Evolutionary conservation across 1,284 basidiomycete species (phyloP).

Genomic region (Moniliophthora roreri): DNA sequence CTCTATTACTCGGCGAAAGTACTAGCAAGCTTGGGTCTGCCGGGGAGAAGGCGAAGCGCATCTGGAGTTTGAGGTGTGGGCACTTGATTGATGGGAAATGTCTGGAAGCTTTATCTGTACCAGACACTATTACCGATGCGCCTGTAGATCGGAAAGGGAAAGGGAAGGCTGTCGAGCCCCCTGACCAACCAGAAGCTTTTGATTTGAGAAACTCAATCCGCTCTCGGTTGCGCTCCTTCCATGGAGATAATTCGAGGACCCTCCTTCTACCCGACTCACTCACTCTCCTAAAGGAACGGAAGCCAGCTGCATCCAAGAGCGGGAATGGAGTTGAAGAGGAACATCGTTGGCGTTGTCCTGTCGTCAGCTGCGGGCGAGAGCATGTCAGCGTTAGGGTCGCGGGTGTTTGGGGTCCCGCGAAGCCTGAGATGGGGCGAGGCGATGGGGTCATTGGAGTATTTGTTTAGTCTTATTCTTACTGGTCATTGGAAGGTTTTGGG

Average conservation of each 20-base stretch:
- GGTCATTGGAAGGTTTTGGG: slow-evolving; percentile 11
- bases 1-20: slow-evolving; percentile 45
- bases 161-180: slow-evolving; percentile 21
- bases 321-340: slow-evolving; percentile 42
- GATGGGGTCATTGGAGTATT: slow-evolving; percentile 49
- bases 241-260: slow-evolving; percentile 4
- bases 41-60: slow-evolving; percentile 22
- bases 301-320: slow-evolving; percentile 24
- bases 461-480: slow-evolving; percentile 32
- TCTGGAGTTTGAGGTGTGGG: slow-evolving; percentile 74
- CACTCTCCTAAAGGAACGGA: not conserved
- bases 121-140: slow-evolving; percentile 9
- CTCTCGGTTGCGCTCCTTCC: slow-evolving; percentile 45
- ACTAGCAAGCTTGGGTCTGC: slow-evolving; percentile 26
- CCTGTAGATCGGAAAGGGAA: slow-evolving; percentile 34
- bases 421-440: slow-evolving; percentile 32
- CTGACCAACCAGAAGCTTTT: slow-evolving; percentile 12
- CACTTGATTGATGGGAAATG: slow-evolving; percentile 79
- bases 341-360: slow-evolving; percentile 64
- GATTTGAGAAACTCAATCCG: slow-evolving; percentile 39
- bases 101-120: slow-evolving; percentile 40
- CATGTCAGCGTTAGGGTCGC: slow-evolving; percentile 58
- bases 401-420: slow-evolving; percentile 48
- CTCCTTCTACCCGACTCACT: slow-evolving; percentile 5
- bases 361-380: slow-evolving; percentile 47